Conservation (phyloP, 2,329 filamentous ascomycete genomes). For the Penicillium sp. region DNA sequence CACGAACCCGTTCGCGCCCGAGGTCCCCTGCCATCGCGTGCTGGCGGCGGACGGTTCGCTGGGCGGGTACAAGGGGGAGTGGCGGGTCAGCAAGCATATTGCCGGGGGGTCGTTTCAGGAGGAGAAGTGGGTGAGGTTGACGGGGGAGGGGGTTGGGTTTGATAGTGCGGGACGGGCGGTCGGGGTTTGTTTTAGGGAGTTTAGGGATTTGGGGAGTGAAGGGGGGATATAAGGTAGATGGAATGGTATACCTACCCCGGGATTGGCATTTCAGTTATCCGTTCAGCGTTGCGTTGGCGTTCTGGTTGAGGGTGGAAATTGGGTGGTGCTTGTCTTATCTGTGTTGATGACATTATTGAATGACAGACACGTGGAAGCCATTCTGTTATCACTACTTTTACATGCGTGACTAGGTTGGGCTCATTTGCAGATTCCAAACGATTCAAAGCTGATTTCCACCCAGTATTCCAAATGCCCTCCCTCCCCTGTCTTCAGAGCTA, state of each 20-base stretch:
- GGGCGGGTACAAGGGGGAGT: slow-evolving; percentile 55
- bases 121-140: slow-evolving; percentile 38
- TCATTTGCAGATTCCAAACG: not conserved
- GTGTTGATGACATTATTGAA: not conserved
- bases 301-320: not conserved
- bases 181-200: slow-evolving; percentile 38
- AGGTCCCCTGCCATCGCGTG: slow-evolving; percentile 79
- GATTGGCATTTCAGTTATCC: not conserved
- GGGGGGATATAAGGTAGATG: not conserved
- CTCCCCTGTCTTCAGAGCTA: not conserved
- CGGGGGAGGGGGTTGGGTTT: slow-evolving; percentile 41
- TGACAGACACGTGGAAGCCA: not conserved
- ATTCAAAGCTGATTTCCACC: not conserved
- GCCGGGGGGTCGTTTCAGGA: slow-evolving; percentile 35
- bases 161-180: slow-evolving; percentile 27
- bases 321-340: not conserved
- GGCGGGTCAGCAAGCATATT: slow-evolving; percentile 49
- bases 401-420: no score
- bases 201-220: slow-evolving; percentile 20
- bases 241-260: not conserved
- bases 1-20: slow-evolving; percentile 78
- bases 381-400: not conserved
- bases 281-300: not conserved
- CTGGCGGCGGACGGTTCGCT: slow-evolving; percentile 68
- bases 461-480: not conserved